These are phyloP conservation scores for Astragalus glycyphyllos DNA, from an alignment of 306 rosid genomes.

Conservation along the genomic window DNA sequence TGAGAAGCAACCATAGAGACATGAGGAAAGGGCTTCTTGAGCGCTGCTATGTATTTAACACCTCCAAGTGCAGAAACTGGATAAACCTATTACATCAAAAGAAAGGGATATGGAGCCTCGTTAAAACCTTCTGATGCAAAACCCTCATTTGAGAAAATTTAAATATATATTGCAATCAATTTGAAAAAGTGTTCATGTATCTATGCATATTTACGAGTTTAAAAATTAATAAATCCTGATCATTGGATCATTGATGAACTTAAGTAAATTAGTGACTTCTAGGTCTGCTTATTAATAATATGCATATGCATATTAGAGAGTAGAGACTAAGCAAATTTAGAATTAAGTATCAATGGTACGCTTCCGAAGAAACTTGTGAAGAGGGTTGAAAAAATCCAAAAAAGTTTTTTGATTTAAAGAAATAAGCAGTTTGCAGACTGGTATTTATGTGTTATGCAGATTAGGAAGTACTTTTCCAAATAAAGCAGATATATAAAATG, in stretches of 20 bases:
- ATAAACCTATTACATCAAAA: constrained; percentile 64
- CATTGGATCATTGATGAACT: constrained; percentile 1
- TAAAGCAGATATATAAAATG: constrained; percentile 13
- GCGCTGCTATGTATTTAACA: constrained; percentile 70
- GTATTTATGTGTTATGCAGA: background rate
- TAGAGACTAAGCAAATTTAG: constrained; percentile 3
- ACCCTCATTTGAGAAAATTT: too few species aligned
- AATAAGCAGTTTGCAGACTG: background rate
- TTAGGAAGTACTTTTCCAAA: background rate
- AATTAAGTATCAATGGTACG: background rate
- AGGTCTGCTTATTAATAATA: background rate
- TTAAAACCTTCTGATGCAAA: too few species aligned
- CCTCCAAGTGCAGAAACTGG: constrained; percentile 96
- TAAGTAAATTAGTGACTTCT: background rate
- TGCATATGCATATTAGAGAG: background rate
- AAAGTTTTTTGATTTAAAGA: background rate
- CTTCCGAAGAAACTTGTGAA: background rate
- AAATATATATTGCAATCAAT: too few species aligned
- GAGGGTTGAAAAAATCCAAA: background rate
- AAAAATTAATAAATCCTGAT: background rate
- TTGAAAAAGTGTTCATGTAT: background rate
- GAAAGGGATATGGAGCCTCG: too few species aligned
- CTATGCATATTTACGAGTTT: background rate
- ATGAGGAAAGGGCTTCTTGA: constrained; percentile 81
- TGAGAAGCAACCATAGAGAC: constrained; percentile 91